Conservation (phyloP, 169 alveolate species). For the Cryptosporidium sp. region DNA sequence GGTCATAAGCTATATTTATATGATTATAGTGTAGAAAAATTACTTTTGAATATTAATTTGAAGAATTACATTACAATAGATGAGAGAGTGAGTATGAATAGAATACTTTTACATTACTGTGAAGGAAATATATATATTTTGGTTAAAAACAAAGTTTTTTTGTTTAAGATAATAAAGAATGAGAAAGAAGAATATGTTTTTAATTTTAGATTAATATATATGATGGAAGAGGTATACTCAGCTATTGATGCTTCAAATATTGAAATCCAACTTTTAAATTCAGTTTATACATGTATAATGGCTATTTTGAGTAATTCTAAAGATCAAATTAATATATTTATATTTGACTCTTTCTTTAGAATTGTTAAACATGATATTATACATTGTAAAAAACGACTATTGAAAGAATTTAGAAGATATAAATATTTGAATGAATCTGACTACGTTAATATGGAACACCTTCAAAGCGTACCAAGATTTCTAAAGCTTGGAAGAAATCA, state of each 20-base stretch:
- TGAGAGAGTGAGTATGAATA: not conserved
- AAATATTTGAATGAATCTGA: constrained; percentile 32
- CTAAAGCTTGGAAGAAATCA: constrained; percentile 10
- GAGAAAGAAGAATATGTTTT: not conserved
- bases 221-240: constrained; percentile 13
- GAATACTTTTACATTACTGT: not conserved
- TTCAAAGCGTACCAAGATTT: constrained; percentile 43
- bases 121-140: constrained; percentile 19
- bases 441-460: constrained; percentile 29
- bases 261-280: not conserved
- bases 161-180: constrained; percentile 6
- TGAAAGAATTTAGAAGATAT: constrained; percentile 13
- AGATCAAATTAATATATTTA: constrained; percentile 37
- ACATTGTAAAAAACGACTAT: constrained; percentile 7
- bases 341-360: constrained; percentile 47
- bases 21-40: not conserved
- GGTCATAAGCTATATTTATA: constrained; percentile 7
- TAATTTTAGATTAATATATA: constrained; percentile 30
- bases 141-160: constrained; percentile 16
- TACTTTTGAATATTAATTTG: constrained; percentile 2
- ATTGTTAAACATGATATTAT: constrained; percentile 40
- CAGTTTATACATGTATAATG: constrained; percentile 20
- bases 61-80: not conserved
- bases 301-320: constrained; percentile 28
- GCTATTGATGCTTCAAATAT: constrained; percentile 34